Evolutionary conservation across 1,139 yeast genomes (phyloP).

Genomic region (Geotrichum macrosporum): DNA sequence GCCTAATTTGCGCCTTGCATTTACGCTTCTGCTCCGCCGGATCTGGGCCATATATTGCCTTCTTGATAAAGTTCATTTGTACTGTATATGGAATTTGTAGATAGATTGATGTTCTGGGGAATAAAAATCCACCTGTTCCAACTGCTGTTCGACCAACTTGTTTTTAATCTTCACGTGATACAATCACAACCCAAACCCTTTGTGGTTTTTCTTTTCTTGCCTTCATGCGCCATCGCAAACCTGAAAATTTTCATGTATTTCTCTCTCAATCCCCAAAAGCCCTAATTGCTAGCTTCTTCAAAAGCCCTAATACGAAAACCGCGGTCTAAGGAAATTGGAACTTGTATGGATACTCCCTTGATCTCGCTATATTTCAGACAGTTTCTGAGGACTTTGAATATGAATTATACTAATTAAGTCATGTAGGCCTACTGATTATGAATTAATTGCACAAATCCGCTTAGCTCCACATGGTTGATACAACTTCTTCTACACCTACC

Average conservation of each 20-base stretch:
- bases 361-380: background rate
- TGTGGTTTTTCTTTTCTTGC: background rate
- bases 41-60: constrained; percentile 92
- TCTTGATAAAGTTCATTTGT: constrained; percentile 49
- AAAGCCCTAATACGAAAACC: constrained; percentile 9
- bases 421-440: background rate
- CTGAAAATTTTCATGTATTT: background rate
- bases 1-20: constrained; percentile 75
- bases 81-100: background rate
- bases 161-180: too few species aligned
- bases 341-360: background rate
- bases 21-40: constrained; percentile 91
- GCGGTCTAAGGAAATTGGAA: background rate
- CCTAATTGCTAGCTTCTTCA: constrained; percentile 7
- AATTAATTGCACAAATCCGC: constrained; percentile 1
- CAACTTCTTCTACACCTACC: constrained; percentile 1
- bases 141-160: too few species aligned
- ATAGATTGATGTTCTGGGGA: background rate
- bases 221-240: background rate
- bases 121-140: too few species aligned
- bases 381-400: too few species aligned
- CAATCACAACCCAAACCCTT: too few species aligned
- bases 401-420: background rate
- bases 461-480: constrained; percentile 2
- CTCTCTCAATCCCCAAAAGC: too few species aligned